Base-by-base conservation (phyloP, 768 basidiomycete species). In the Scleroderma citrinum region DNA sequence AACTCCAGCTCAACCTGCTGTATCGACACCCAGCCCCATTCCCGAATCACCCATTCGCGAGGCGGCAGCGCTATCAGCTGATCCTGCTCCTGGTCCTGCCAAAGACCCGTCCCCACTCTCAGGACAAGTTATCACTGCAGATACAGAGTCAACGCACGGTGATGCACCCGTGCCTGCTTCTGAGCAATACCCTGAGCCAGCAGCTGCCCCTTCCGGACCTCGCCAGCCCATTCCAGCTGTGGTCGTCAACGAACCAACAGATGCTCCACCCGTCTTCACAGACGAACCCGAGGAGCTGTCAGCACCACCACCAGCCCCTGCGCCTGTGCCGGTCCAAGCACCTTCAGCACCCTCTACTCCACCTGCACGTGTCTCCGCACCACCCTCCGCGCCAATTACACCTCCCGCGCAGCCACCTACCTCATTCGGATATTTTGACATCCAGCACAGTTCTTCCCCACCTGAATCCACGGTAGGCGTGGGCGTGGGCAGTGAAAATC, bases 1-100 rank as follows among this genome's bases (percentile, higher is more conserved):
- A 29, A 59, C 71, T 3, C 46, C 66, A 7, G 48, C 70, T 35
- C 61, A 63, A 31, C 63, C 61, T 38, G 50, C 58, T 12, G 40
- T 58, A 23, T 58, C 55, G 26, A 60, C 69, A 12, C 82, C 83
- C 11, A 83, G 81, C 52, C 83, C 86, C 3, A 85, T 88, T 50
- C 72, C 78, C 1, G 86, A 88, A 60, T 85, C 82, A 2, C 83
- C 85, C 24, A 74, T 73, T 7, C 74, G 82, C 21, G 81, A 83
- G 56, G 75, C 71, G 8, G 77, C 72, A 13, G 74, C 69, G 3
- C 52, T 69, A 26, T 63, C 65, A 13, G 59, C 67, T 8, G 69
- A 68, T 26, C 56, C 60, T 7, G 50, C 49, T 16, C 55, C 59
- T 19, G 48, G 58, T 8, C 48, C 51, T 13, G 53, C 58, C 20